Evolutionary conservation across 2,329 filamentous ascomycete genomes (phyloP), one percentile per base, ranked within the genome.

Genomic region (Colletotrichum orbiculare): DNA sequence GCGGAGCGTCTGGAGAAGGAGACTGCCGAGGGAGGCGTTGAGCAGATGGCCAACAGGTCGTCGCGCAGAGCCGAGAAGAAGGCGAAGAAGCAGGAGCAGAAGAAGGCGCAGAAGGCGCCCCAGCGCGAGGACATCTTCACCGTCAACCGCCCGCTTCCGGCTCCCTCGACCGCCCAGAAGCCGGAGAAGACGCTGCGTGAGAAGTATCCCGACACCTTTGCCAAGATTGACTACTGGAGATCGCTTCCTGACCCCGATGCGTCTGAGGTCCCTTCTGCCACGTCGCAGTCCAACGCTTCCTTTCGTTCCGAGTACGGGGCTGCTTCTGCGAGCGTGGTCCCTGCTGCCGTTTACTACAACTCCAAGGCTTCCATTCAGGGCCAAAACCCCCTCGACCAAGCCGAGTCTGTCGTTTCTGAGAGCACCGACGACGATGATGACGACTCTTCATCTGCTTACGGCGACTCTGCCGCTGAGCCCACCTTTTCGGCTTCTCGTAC

Each of bases 61-160:
- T 60, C 50, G 3, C 62, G 62, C 10, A 54, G 62, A 50, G 46
- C 62, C 12, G 50, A 64, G 6, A 54, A 61, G 46, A 61, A 64
- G 45, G 62, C 50, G 3, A 49, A 64, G 39, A 64, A 61, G 39
- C 54, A 64, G 45, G 62, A 57, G 33, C 45, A 64, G 25, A 64
- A 61, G 38, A 62, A 62, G 15, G 45, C 53, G 3, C 59, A 57
- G 11, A 56, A 56, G 50, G 50, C 50, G 11, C 13, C 49, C 39
- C 50, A 55, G 10, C 50, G 50, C 13, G 57, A 61, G 35, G 17
- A 17, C 12, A 17, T 47, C 11, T 15, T 41, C 45, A 13, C 53
- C 17, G 15, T 34, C 34, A 33, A 33, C 17, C 17, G 8, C 37
- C 42, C 54, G 6, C 12, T 55, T 38, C 42, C 55, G 4, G 42